These are phyloP conservation scores for Trebouxia sp. DNA, from an alignment of 139 green algal species.

Conservation along the genomic window DNA sequence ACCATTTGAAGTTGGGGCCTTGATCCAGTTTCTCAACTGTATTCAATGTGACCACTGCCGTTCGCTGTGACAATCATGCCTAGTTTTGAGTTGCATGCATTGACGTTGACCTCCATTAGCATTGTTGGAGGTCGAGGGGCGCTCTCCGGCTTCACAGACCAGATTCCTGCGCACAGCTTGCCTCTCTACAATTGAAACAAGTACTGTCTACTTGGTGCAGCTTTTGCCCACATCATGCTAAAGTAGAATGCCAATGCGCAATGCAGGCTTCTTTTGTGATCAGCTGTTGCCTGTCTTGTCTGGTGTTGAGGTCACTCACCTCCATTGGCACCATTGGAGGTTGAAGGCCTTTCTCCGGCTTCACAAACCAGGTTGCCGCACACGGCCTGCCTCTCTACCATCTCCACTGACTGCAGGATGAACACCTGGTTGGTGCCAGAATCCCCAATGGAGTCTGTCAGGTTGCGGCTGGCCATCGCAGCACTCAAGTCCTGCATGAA, in stretches of 20 bases:
- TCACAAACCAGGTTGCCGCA: slow-evolving; percentile 67
- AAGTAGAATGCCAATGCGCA: too few species aligned
- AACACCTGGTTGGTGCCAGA: slow-evolving; percentile 32
- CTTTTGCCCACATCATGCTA: too few species aligned
- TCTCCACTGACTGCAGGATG: slow-evolving; percentile 17
- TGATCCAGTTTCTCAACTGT: too few species aligned
- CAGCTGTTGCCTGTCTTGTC: too few species aligned
- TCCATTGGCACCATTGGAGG: background rate
- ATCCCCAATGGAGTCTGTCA: slow-evolving; percentile 31
- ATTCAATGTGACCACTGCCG: too few species aligned
- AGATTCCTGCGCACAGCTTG: slow-evolving; percentile 53
- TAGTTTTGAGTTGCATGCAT: too few species aligned
- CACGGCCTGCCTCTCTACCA: slow-evolving; percentile 37
- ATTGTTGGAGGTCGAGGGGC: background rate
- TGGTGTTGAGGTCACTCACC: background rate
- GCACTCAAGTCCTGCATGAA: slow-evolving; percentile 34
- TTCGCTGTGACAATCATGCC: too few species aligned
- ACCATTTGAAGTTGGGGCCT: too few species aligned
- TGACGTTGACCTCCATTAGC: background rate
- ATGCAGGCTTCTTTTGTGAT: background rate
- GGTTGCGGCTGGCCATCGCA: slow-evolving; percentile 8
- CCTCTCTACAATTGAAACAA: slow-evolving; percentile 35
- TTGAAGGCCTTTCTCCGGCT: slow-evolving; percentile 44
- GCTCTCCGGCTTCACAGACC: slow-evolving; percentile 58
- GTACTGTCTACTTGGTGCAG: background rate